A percentile compares a stretch with the other conserved stretches of the same genome.
Evolutionary conservation across 495 filamentous ascomycete genomes (phyloP).

Genomic region (Penicillium argentinense): DNA sequence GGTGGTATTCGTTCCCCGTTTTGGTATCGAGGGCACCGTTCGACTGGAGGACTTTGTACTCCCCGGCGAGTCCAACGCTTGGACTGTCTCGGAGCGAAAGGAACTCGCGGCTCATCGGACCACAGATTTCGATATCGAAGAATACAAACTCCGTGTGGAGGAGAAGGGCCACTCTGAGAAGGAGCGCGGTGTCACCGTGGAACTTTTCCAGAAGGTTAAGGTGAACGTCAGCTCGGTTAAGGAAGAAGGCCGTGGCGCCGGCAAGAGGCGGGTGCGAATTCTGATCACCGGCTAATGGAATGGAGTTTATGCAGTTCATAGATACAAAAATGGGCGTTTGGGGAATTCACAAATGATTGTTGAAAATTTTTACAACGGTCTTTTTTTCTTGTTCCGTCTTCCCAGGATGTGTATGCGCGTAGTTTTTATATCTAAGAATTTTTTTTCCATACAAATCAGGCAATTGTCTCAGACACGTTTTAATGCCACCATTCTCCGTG

Average conservation of each 20-base stretch:
- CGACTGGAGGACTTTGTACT: conserved; percentile 78
- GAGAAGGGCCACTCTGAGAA: conserved; percentile 48
- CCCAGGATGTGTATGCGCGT: too few relatives aligned
- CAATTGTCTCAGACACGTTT: conserved; percentile 26
- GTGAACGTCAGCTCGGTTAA: conserved; percentile 88
- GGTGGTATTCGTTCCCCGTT: conserved; percentile 91
- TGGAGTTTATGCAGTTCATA: conserved; percentile 12
- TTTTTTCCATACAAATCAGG: too few relatives aligned
- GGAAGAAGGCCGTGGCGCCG: conserved; percentile 76
- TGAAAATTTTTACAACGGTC: neutral
- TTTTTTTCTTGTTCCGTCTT: too few relatives aligned
- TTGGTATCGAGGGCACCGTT: conserved; percentile 92
- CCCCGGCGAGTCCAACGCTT: conserved; percentile 55
- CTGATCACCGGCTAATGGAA: conserved; percentile 30
- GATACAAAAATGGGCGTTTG: conserved; percentile 14
- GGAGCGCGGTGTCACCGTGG: conserved; percentile 59
- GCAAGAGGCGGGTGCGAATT: conserved; percentile 71
- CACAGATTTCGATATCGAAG: conserved; percentile 78
- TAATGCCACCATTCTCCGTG: conserved; percentile 33
- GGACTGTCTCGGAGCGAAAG: conserved; percentile 37
- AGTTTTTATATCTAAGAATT: too few relatives aligned
- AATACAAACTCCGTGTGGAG: conserved; percentile 65
- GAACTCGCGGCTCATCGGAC: conserved; percentile 50
- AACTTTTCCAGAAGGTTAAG: conserved; percentile 85
- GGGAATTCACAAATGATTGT: neutral